Evolutionary conservation across 2,329 filamentous ascomycete genomes (phyloP).

Genomic region (Monilinia fructigena): DNA sequence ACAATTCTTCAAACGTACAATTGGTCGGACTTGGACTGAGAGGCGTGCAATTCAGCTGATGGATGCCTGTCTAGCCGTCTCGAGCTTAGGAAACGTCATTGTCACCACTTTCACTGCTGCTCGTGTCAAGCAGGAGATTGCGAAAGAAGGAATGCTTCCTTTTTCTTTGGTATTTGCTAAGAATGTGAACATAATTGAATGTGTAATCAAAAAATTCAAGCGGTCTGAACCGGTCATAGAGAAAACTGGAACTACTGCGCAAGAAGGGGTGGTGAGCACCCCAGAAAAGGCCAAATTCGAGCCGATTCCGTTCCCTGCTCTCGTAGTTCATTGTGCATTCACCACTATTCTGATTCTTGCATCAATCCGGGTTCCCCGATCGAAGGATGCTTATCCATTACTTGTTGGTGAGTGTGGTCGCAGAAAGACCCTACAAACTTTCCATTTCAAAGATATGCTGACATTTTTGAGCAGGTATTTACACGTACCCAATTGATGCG

Average conservation of each 20-base stretch:
- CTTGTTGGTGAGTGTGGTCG: constrained; percentile 12
- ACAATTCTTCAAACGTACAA: constrained; percentile 42
- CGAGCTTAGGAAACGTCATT: constrained; percentile 48
- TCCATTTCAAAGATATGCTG: constrained; percentile 32
- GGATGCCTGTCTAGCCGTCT: constrained; percentile 52
- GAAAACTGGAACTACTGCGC: constrained; percentile 28
- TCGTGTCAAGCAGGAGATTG: constrained; percentile 59
- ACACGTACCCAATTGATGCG: constrained; percentile 44
- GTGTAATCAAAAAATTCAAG: constrained; percentile 36
- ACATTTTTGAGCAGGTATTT: constrained; percentile 37
- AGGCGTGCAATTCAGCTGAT: constrained; percentile 39
- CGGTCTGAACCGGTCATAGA: constrained; percentile 25
- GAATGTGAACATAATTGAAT: constrained; percentile 44
- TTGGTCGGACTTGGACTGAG: constrained; percentile 36
- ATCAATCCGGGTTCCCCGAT: constrained; percentile 12
- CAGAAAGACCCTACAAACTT: neutral
- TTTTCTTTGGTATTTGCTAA: constrained; percentile 41
- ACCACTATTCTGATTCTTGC: constrained; percentile 27
- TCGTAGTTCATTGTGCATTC: constrained; percentile 27
- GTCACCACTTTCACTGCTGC: constrained; percentile 57
- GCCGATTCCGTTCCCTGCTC: constrained; percentile 30
- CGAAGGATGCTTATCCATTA: constrained; percentile 21
- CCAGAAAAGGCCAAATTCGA: neutral
- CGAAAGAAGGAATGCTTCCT: constrained; percentile 56
- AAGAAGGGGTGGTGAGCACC: constrained; percentile 36